Evolutionary conservation across 345 rosid species (phyloP).

Genomic region (Brassica carinata): DNA sequence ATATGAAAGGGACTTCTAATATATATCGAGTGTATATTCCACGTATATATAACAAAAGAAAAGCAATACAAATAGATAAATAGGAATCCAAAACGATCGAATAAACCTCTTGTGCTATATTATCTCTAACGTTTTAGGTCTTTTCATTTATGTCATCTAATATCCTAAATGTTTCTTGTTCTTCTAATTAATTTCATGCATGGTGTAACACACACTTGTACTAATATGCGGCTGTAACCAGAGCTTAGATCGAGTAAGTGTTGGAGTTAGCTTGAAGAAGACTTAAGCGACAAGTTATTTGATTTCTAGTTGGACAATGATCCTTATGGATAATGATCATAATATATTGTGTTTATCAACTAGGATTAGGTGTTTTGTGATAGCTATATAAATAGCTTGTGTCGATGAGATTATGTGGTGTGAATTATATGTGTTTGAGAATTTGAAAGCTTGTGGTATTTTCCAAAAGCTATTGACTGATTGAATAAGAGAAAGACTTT

Average conservation of each 20-base stretch:
- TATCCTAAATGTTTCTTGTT: neutral
- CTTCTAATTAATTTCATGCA: conserved; percentile 9
- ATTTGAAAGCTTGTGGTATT: too few species aligned
- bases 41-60: conserved; percentile 14
- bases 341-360: too few species aligned
- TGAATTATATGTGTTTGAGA: too few species aligned
- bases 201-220: conserved; percentile 13
- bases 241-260: neutral
- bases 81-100: conserved; percentile 35
- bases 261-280: too few species aligned
- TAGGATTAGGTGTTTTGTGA: too few species aligned
- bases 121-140: conserved; percentile 28
- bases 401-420: too few species aligned
- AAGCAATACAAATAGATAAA: conserved; percentile 27
- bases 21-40: conserved; percentile 32
- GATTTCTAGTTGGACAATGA: too few species aligned
- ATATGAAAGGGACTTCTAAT: conserved; percentile 1
- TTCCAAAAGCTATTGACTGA: too few species aligned
- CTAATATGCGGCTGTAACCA: neutral
- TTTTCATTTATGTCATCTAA: conserved; percentile 15
- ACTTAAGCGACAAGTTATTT: too few species aligned
- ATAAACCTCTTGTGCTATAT: conserved; percentile 30
- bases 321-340: too few species aligned
- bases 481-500: too few species aligned
- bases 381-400: too few species aligned